A percentile compares a stretch with the other conserved stretches of the same genome.
These are phyloP conservation scores for Turritis glabra DNA, from an alignment of 345 rosid species.

Conservation along the genomic window DNA sequence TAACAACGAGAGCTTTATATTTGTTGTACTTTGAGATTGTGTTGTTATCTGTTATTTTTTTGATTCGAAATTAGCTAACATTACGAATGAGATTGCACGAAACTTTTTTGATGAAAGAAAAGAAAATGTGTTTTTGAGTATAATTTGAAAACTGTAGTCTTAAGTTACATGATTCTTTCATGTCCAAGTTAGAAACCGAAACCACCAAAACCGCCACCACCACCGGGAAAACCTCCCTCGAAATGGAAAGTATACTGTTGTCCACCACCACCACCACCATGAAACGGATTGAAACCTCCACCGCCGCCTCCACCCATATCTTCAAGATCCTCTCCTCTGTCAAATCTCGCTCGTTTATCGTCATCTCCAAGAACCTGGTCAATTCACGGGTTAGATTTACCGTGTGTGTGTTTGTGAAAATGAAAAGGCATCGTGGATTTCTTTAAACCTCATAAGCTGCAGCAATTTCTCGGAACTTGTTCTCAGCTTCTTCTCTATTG, in stretches of 20 bases:
- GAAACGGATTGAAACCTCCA: conserved; percentile 81
- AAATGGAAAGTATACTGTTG: conserved; percentile 79
- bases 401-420: neutral
- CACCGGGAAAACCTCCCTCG: conserved; percentile 93
- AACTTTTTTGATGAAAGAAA: conserved; percentile 26
- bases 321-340: conserved; percentile 95
- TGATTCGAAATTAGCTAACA: conserved; percentile 19
- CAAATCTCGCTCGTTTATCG: conserved; percentile 81
- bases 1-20: conserved; percentile 18
- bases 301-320: conserved; percentile 84
- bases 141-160: neutral
- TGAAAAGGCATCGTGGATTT: neutral
- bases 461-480: conserved; percentile 86
- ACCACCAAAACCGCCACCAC: conserved; percentile 76
- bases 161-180: conserved; percentile 32
- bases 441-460: conserved; percentile 93
- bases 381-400: neutral
- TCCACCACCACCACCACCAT: conserved; percentile 77
- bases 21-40: conserved; percentile 4
- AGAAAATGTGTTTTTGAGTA: conserved; percentile 26
- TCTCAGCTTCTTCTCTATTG: conserved; percentile 96
- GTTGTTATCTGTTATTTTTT: conserved; percentile 30
- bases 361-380: conserved; percentile 86
- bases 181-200: conserved; percentile 55
- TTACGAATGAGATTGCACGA: conserved; percentile 13